Evolutionary conservation across 768 basidiomycete genomes (phyloP).

Genomic region (Lentinula lateritia): DNA sequence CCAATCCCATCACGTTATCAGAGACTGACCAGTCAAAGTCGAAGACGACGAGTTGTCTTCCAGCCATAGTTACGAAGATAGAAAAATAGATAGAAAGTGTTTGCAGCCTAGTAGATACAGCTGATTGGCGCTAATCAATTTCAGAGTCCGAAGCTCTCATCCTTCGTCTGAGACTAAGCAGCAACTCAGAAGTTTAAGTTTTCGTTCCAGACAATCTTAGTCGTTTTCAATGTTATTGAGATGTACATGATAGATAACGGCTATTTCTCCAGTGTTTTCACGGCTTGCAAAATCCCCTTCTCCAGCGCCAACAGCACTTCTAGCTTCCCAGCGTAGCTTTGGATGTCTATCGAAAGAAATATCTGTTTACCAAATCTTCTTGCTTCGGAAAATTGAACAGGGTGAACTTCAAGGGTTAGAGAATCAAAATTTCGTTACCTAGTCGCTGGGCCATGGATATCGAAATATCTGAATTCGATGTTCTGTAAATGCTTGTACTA

Average conservation of each 20-base stretch:
- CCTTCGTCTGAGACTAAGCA: too few relatives aligned
- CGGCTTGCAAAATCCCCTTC: constrained; percentile 45
- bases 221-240: too few relatives aligned
- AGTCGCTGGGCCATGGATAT: constrained; percentile 75
- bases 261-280: constrained; percentile 31
- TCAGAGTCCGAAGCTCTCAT: neutral
- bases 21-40: constrained; percentile 89
- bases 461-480: constrained; percentile 55
- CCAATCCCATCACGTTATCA: neutral
- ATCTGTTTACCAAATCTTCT: constrained; percentile 61
- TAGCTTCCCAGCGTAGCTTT: constrained; percentile 41
- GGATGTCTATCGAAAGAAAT: constrained; percentile 66
- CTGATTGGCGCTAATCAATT: neutral
- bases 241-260: neutral
- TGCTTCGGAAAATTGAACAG: constrained; percentile 35
- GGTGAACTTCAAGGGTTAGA: constrained; percentile 8
- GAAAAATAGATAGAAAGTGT: too few relatives aligned
- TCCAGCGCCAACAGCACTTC: constrained; percentile 51
- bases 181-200: too few relatives aligned
- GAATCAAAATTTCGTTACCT: constrained; percentile 40
- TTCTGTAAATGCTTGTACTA: constrained; percentile 62
- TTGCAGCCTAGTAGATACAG: too few relatives aligned
- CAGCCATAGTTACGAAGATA: neutral
- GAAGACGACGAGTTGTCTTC: constrained; percentile 77
- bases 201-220: too few relatives aligned